Evolutionary conservation across 805 yeast species (phyloP), one percentile per base, ranked within the genome.

Genomic region (Blastobotrys muscicola): DNA sequence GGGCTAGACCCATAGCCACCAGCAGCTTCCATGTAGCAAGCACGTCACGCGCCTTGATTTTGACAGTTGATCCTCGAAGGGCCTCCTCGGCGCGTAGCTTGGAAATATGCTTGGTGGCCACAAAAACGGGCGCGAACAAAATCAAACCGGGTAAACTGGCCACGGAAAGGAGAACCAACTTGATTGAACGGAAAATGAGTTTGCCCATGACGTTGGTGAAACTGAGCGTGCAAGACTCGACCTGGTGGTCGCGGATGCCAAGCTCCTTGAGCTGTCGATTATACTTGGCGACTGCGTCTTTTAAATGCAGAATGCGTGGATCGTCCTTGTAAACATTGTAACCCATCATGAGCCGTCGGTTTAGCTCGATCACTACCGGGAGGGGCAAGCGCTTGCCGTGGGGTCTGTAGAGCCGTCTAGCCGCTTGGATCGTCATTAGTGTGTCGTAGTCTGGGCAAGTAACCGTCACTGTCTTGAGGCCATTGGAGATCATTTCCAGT

Each of bases 11-110:
- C 75, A 92, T 74, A 30, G 89, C 79, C 33, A 90, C 86, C 50
- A 92, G 69, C 38, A 92, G 81, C 63, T 92, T 92, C 98, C 98
- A 92, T 1, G 97, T 89, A 1, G 97, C 97, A 47, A 92, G 75
- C 20, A 92, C 97, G 62, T 92, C 98, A 45, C 79, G 82, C 12
- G 95, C 98, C 57, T 80, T 79, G 47, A 92, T 80, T 60, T 92
- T 92, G 15, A 92, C 98, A 0, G 87, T 74, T 0, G 97, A 87
- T 6, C 74, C 80, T 8, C 87, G 89, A 47, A 92, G 69, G 0
- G 97, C 98, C 38, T 76, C 73, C 45, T 64, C 69, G 29, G 90
- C 86, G 62, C 89, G 87, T 46, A 71, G 69, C 36, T 69, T 72
- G 8, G 96, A 84, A 42, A 85, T 82, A 38, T 65, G 66, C 56